Conservation (phyloP, 176 grass and related monocot species). For the Avena insularis region DNA sequence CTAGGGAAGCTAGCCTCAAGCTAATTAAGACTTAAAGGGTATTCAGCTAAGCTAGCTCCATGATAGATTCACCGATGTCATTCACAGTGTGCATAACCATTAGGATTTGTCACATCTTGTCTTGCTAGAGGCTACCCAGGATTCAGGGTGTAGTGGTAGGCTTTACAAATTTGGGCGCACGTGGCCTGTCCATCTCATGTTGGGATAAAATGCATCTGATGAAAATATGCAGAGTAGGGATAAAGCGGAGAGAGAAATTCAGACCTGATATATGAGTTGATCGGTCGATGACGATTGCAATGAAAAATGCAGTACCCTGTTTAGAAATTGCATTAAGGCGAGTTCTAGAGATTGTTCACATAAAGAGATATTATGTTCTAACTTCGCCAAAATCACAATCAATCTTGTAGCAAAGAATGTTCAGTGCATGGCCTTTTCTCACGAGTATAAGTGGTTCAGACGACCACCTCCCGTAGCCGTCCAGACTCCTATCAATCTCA, state of each 20-base stretch:
- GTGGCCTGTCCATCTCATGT: background rate
- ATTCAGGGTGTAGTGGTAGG: background rate
- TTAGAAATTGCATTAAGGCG: background rate
- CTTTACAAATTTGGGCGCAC: slow-evolving; percentile 38
- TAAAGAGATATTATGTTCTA: slow-evolving; percentile 30
- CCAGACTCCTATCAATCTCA: background rate
- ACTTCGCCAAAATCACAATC: slow-evolving; percentile 32
- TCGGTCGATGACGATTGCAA: background rate
- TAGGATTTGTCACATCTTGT: slow-evolving; percentile 24
- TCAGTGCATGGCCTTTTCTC: background rate
- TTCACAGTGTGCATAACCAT: slow-evolving; percentile 18
- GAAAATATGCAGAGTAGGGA: background rate
- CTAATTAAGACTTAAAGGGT: background rate
- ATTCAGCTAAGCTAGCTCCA: background rate
- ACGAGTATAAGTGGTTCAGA: slow-evolving; percentile 36
- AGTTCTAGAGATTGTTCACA: slow-evolving; percentile 4
- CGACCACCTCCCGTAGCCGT: slow-evolving; percentile 34
- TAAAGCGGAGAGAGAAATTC: background rate
- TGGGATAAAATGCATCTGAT: slow-evolving; percentile 16
- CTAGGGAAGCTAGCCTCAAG: slow-evolving; percentile 28
- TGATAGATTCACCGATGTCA: background rate
- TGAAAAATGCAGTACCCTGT: background rate
- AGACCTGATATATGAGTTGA: slow-evolving; percentile 18
- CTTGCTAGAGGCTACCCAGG: slow-evolving; percentile 16
- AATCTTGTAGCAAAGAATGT: background rate